Conservation (phyloP, 306 rosid genomes). For the Acacia melanoxylon region DNA sequence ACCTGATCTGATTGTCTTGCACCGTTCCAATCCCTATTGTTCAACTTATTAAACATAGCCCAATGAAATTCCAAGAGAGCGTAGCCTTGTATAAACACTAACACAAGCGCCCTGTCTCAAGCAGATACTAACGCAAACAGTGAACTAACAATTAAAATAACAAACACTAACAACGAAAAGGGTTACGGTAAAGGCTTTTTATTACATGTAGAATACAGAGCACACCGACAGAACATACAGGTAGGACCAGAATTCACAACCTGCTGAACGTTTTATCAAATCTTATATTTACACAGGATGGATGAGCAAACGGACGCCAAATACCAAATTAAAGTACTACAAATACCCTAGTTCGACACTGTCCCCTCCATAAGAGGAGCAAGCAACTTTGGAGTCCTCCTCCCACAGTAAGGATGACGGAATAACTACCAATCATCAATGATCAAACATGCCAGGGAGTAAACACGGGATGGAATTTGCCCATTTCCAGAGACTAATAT, state of each 20-base stretch:
- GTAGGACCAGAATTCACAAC: constrained; percentile 43
- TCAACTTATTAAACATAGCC: neutral
- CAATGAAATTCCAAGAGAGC: neutral
- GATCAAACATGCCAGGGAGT: constrained; percentile 28
- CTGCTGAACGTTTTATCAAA: constrained; percentile 34
- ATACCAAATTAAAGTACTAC: constrained; percentile 38
- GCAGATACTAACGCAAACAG: no score
- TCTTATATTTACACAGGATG: constrained; percentile 50
- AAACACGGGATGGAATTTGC: constrained; percentile 31
- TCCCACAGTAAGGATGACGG: constrained; percentile 34
- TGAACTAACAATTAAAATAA: no score
- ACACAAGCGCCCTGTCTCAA: no score
- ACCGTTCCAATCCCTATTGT: neutral
- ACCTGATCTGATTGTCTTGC: neutral
- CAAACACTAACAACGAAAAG: no score
- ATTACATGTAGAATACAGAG: constrained; percentile 43
- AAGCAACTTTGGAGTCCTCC: constrained; percentile 30
- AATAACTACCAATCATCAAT: constrained; percentile 21
- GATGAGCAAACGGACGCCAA: constrained; percentile 31
- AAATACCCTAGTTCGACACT: constrained; percentile 32
- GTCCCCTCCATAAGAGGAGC: constrained; percentile 26
- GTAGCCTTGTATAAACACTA: neutral
- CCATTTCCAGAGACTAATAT: constrained; percentile 29
- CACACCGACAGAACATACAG: constrained; percentile 42
- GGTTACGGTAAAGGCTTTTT: constrained; percentile 2